These are phyloP conservation scores for Blastocystis sp. DNA, from an alignment of 352 stramenopile genomes.

Conservation along the genomic window DNA sequence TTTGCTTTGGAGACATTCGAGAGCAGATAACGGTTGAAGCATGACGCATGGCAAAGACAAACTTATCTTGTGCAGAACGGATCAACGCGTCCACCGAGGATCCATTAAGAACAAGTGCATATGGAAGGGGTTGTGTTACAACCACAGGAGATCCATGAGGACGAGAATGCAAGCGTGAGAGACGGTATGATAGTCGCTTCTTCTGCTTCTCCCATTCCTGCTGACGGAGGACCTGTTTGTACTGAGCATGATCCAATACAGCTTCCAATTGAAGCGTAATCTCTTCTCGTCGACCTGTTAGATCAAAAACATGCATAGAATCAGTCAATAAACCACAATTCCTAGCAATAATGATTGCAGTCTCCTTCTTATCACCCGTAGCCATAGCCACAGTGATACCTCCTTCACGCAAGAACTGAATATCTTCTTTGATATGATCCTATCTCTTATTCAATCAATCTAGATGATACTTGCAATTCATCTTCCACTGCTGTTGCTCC, in stretches of 20 bases:
- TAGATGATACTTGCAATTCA: neutral
- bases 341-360: conserved; percentile 51
- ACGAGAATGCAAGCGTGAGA: neutral
- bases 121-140: neutral
- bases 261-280: neutral
- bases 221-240: neutral
- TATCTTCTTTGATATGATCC: conserved; percentile 51
- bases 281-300: neutral
- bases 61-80: neutral
- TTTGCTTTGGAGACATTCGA: conserved; percentile 60
- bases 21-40: conserved; percentile 32
- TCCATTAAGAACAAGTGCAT: conserved; percentile 28
- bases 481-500: conserved; percentile 49
- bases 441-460: neutral
- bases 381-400: conserved; percentile 47
- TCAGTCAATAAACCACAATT: conserved; percentile 29
- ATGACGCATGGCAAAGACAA: conserved; percentile 2
- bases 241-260: neutral
- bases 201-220: conserved; percentile 35
- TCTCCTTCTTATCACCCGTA: conserved; percentile 61
- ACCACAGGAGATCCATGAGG: neutral
- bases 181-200: neutral
- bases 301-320: conserved; percentile 8
- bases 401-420: conserved; percentile 43
- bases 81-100: conserved; percentile 43